phyloP scores from a whole-genome alignment of 805 yeast genomes.

The Kluyveromyces starmeri region DNA sequence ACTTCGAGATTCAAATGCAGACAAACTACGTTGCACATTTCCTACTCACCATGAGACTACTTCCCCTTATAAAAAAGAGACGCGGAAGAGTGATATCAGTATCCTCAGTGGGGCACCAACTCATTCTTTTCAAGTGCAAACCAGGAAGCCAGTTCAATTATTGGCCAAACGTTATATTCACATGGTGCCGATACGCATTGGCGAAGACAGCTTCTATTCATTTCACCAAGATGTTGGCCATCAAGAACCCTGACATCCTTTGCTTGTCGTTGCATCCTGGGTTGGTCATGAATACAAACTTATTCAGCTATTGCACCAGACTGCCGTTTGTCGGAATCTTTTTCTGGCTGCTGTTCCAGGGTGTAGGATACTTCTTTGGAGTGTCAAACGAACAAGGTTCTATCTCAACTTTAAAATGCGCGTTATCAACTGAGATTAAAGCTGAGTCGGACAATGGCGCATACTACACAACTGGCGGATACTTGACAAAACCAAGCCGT shows the following conservation, averaged over 20 bases:
- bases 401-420: constrained; percentile 52
- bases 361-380: constrained; percentile 62
- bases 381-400: constrained; percentile 66
- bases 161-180: constrained; percentile 57
- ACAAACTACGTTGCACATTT: constrained; percentile 73
- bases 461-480: constrained; percentile 55
- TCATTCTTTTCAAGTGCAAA: constrained; percentile 40
- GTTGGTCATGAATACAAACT: constrained; percentile 70
- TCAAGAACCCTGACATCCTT: constrained; percentile 55
- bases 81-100: constrained; percentile 47
- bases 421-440: constrained; percentile 43
- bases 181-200: constrained; percentile 70
- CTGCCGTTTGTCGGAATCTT: constrained; percentile 68
- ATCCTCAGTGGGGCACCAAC: constrained; percentile 57
- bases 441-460: constrained; percentile 57
- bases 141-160: constrained; percentile 41
- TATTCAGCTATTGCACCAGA: constrained; percentile 69
- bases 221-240: constrained; percentile 52
- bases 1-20: constrained; percentile 72
- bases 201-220: constrained; percentile 78
- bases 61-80: constrained; percentile 41
- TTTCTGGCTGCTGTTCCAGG: constrained; percentile 63
- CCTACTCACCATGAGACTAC: constrained; percentile 50
- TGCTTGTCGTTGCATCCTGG: constrained; percentile 76
- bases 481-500: constrained; percentile 44